Base-by-base conservation (phyloP, 495 filamentous ascomycete species). In the Astrothelium macrocarpum region DNA sequence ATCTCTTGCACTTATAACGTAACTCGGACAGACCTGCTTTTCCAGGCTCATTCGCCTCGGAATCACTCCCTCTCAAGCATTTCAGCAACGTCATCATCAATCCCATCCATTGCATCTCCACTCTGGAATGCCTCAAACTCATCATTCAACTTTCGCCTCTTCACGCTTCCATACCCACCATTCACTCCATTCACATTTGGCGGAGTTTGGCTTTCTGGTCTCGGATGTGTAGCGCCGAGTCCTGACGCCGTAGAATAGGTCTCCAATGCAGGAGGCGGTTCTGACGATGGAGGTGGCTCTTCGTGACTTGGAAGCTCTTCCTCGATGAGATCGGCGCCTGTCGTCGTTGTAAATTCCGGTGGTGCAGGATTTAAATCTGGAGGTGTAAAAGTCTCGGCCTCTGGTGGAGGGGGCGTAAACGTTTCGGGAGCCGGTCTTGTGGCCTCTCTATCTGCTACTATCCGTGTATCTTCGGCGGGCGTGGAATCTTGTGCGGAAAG, bases 371-470 rank as follows among this genome's bases (percentile, higher is more conserved):
- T 26, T 25, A 10, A 29, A 12, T 68, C 43, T 25, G 68, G 71
- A n/a, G 72, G 72, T 1, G 72, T 75, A 59, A 74, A 68, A 16
- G 68, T 43, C 46, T 75, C 72, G 26, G 72, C 68, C 20, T 59
- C 61, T 5, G 68, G 65, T 18, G 66, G 66, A 62, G 63, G 70
- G 18, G 62, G 66, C 36, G 64, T 78, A 72, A 64, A 74, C 1
- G 86, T 89, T 75, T 97, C 92, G 59, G 92, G 79, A 69, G 90
- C 82, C 1, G 92, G 92, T 20, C 88, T 85, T 62, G 82, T 77
- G 1, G 81, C 76, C 60, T 87, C 83, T 11, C 78, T 74, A 16
- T 73, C 72, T 14, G 71, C 69, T 32, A 34, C 42, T 53, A 5
- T 23, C 63, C 10, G 46, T 39, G 26, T 7, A 46, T 73, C 69